Base-by-base conservation (phyloP, 2,329 filamentous ascomycete species). In the Exophiala sideris region DNA sequence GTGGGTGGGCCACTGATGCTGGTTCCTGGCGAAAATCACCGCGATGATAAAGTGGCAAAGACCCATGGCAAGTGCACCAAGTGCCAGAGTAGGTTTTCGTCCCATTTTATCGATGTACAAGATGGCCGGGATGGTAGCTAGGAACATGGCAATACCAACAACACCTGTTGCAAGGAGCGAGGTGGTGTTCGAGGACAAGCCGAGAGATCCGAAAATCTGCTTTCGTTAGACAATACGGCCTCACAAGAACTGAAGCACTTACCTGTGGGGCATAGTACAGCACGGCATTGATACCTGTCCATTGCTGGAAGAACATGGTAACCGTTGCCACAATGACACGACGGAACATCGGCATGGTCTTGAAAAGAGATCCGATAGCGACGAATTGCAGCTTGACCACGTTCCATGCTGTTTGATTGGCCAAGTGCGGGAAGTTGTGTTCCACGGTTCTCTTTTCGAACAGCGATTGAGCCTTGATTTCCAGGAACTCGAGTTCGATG, bases 381-480 rank as follows among this genome's bases (percentile, higher is more conserved):
- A 71, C 52, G 11, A 72, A 89, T 63, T 89, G 85, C 6, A 88
- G 73, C 70, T 83, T 87, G 65, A 84, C 79, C n/a, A 71, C 78
- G 67, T 87, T 85, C 80, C 77, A 80, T 1, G 75, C 71, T 0
- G 82, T 87, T 47, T 77, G 76, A 54, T 84, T 77, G 2, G 77
- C 73, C 11, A 88, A 73, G 33, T 85, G 75, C 0, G 87, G 88
- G 68, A 88, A 90, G 20, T 84, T 76, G 58, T 87, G 84, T 0
- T 81, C 79, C 8, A 86, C 76, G 1, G 82, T 83, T 33, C 83
- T 80, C 71, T 91, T 88, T 70, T 92, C 88, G 61, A 92, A 94
- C 14, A 88, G 69, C 0, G 83, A 85, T 67, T 90, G 86, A 0
- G 88, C 87, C 68, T 89, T 88, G 71, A 92, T 91, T 67, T 92